phyloP scores from a whole-genome alignment of 192 early-diverging fungal species.

The Dimargaris xerosporica region DNA sequence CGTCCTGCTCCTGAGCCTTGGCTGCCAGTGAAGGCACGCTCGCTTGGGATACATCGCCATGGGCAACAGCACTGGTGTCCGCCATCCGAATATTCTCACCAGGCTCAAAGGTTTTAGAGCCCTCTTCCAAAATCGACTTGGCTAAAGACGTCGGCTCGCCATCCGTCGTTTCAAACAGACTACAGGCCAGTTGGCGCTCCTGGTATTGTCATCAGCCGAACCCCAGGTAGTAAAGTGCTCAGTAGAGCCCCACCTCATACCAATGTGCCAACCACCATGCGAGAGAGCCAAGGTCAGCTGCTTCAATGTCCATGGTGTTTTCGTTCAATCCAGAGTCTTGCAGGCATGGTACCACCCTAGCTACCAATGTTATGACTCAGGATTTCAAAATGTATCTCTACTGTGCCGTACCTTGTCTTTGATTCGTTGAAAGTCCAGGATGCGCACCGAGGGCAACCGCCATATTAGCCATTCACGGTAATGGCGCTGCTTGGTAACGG shows the following conservation, averaged over 20 bases:
- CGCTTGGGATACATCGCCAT: not conserved
- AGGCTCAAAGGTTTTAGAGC: constrained; percentile 72
- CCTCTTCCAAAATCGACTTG: constrained; percentile 43
- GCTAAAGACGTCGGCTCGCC: constrained; percentile 49
- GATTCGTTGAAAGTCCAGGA: constrained; percentile 77
- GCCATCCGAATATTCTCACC: constrained; percentile 42
- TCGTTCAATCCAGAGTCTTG: not conserved
- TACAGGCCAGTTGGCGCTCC: constrained; percentile 71
- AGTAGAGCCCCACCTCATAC: not conserved
- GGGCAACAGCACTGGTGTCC: not conserved
- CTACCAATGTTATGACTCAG: not conserved
- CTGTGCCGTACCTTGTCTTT: constrained; percentile 37
- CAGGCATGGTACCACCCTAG: not conserved
- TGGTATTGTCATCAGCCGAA: constrained; percentile 13
- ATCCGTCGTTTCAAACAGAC: constrained; percentile 51
- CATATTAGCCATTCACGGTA: constrained; percentile 77
- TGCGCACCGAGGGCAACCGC: constrained; percentile 54
- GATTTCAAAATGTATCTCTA: not conserved
- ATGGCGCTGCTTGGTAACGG: constrained; percentile 63
- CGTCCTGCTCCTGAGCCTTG: not conserved
- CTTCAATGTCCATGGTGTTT: not conserved
- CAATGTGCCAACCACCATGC: not conserved
- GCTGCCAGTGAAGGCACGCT: constrained; percentile 1
- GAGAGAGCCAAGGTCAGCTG: not conserved
- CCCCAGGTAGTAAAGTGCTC: not conserved